Conservation (phyloP, 371 early-diverging fungal species). For the Rhizopus stolonifer region DNA sequence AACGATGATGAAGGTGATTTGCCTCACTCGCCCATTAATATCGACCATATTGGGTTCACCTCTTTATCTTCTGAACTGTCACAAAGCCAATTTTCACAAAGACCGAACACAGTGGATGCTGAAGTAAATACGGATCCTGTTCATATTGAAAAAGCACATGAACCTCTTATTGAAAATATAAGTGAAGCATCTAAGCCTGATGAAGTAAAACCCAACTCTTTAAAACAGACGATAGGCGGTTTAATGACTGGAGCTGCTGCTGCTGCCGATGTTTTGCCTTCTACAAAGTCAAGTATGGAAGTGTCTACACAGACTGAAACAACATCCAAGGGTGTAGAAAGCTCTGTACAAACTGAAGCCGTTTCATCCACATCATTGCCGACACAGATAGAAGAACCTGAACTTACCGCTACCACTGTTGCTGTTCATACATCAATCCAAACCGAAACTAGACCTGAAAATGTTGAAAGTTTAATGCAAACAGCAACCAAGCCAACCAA, state of each 20-base stretch:
- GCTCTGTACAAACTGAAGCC: slow-evolving; percentile 6
- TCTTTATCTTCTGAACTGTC: slow-evolving; percentile 32
- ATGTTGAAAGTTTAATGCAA: no score
- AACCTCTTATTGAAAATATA: slow-evolving; percentile 28
- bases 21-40: neutral
- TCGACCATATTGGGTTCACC: slow-evolving; percentile 17
- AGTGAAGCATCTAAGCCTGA: slow-evolving; percentile 17
- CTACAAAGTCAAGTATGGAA: neutral
- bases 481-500: no score
- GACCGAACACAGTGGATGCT: slow-evolving; percentile 17
- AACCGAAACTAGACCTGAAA: slow-evolving; percentile 2
- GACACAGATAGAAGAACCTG: slow-evolving; percentile 6
- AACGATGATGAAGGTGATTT: slow-evolving; percentile 12
- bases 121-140: slow-evolving; percentile 20
- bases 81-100: slow-evolving; percentile 19
- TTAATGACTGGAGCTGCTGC: slow-evolving; percentile 2
- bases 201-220: neutral
- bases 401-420: neutral
- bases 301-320: slow-evolving; percentile 13
- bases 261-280: neutral
- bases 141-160: slow-evolving; percentile 5
- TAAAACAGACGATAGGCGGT: slow-evolving; percentile 13
- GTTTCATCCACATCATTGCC: neutral
- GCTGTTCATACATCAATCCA: slow-evolving; percentile 7
- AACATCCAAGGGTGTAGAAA: neutral